phyloP scores from a whole-genome alignment of 176 grass and related monocot species.

The barley (Hordeum vulgare) region DNA sequence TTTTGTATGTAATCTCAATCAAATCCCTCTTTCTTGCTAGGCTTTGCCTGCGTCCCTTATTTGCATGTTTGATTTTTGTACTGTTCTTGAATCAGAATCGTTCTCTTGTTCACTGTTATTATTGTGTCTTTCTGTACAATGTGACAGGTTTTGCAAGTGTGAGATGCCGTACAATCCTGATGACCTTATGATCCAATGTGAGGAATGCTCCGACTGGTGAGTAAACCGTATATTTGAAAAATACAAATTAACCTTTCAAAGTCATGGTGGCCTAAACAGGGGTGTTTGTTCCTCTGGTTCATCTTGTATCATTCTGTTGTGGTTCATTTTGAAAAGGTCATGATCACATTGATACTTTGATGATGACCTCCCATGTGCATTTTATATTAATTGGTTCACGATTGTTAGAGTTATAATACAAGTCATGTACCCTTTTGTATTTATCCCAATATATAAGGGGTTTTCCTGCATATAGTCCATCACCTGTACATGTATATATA shows the following conservation, averaged over 20 bases:
- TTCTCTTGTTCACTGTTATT: constrained; percentile 23
- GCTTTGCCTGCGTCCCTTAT: neutral
- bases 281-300: too few species aligned
- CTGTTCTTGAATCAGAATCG: neutral
- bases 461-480: too few species aligned
- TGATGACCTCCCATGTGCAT: too few species aligned
- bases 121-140: constrained; percentile 9
- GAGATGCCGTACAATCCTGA: constrained; percentile 99
- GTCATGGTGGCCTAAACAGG: too few species aligned
- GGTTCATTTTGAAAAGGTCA: too few species aligned
- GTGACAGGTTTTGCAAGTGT: constrained; percentile 96
- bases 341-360: too few species aligned
- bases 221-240: constrained; percentile 15
- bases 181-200: constrained; percentile 98
- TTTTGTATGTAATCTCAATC: neutral
- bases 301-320: too few species aligned
- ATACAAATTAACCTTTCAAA: neutral
- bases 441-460: too few species aligned
- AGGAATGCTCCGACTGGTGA: constrained; percentile 92
- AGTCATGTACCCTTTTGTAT: too few species aligned
- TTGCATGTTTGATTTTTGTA: neutral
- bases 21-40: neutral
- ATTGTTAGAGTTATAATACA: too few species aligned
- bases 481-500: too few species aligned
- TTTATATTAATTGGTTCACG: too few species aligned